phyloP scores from a whole-genome alignment of 2,329 filamentous ascomycete species.

The Neonectria sp. region DNA sequence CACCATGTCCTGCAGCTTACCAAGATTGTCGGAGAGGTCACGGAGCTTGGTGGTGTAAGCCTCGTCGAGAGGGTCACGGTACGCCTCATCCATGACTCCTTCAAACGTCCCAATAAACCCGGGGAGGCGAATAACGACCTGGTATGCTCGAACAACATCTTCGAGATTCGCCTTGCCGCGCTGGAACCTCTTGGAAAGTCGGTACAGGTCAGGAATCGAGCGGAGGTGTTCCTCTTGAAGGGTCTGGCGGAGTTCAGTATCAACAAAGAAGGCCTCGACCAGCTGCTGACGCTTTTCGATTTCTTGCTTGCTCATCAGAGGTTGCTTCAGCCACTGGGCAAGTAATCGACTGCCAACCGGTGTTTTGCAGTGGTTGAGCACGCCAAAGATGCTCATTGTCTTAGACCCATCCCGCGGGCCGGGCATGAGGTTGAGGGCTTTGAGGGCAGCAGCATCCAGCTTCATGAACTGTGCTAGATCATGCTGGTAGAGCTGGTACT shows the following conservation, averaged over 20 bases:
- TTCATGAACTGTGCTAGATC: conserved; percentile 99
- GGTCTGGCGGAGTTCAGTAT: conserved; percentile 93
- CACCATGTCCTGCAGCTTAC: conserved; percentile 95
- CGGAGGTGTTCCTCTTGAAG: conserved; percentile 97
- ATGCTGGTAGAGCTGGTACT: conserved; percentile 97
- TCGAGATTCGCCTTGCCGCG: conserved; percentile 91
- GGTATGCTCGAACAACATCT: conserved; percentile 95
- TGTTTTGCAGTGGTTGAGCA: conserved; percentile 98
- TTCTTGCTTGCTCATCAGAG: conserved; percentile 89
- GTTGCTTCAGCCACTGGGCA: conserved; percentile 98
- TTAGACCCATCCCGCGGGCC: conserved; percentile 95
- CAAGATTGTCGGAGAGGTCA: conserved; percentile 82
- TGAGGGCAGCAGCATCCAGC: conserved; percentile 92
- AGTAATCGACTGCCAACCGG: conserved; percentile 91
- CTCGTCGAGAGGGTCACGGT: conserved; percentile 87
- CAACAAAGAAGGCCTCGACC: conserved; percentile 93
- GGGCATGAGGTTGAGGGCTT: conserved; percentile 97
- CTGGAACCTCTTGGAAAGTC: conserved; percentile 95
- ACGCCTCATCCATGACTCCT: conserved; percentile 94
- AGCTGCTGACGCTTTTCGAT: conserved; percentile 94
- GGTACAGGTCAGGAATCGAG: conserved; percentile 93
- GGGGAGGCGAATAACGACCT: conserved; percentile 92
- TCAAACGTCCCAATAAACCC: conserved; percentile 92
- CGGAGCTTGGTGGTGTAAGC: conserved; percentile 90
- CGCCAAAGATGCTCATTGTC: conserved; percentile 94